These are phyloP conservation scores for Phellinidium pouzarii DNA, from an alignment of 1,284 basidiomycete species.

Conservation along the genomic window DNA sequence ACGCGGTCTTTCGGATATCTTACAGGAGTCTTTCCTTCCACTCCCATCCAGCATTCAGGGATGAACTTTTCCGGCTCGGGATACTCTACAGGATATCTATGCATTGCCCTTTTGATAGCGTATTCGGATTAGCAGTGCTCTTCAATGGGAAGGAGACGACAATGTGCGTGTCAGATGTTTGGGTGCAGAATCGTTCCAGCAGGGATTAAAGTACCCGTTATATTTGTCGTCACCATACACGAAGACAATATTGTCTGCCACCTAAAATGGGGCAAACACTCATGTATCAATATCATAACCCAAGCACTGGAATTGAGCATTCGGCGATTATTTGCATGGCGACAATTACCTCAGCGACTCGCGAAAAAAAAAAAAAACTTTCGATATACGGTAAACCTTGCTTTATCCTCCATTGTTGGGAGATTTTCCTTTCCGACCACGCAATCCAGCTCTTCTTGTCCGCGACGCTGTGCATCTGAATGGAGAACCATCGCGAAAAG, in stretches of 20 bases:
- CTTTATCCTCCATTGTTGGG: slow-evolving; percentile 21
- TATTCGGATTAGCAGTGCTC: not conserved
- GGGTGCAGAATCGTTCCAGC: slow-evolving; percentile 17
- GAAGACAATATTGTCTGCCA: slow-evolving; percentile 18
- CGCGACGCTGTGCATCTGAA: slow-evolving; percentile 17
- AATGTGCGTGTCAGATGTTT: slow-evolving; percentile 17
- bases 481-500: slow-evolving; percentile 18
- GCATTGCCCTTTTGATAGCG: slow-evolving; percentile 8
- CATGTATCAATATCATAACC: too few species aligned
- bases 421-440: slow-evolving; percentile 21
- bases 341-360: too few species aligned
- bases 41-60: slow-evolving; percentile 14
- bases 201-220: slow-evolving; percentile 20
- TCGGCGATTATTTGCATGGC: too few species aligned
- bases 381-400: slow-evolving; percentile 22
- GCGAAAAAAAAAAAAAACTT: not conserved
- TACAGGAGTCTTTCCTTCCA: slow-evolving; percentile 2
- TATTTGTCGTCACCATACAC: slow-evolving; percentile 18
- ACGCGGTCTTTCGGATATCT: slow-evolving; percentile 9
- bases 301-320: too few species aligned
- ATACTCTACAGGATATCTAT: slow-evolving; percentile 8
- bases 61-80: slow-evolving; percentile 12
- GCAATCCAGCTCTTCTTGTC: slow-evolving; percentile 20
- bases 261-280: not conserved
- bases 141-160: not conserved